These are phyloP conservation scores for Penicillium sp. DNA, from an alignment of 2,329 filamentous ascomycete species.

Conservation along the genomic window DNA sequence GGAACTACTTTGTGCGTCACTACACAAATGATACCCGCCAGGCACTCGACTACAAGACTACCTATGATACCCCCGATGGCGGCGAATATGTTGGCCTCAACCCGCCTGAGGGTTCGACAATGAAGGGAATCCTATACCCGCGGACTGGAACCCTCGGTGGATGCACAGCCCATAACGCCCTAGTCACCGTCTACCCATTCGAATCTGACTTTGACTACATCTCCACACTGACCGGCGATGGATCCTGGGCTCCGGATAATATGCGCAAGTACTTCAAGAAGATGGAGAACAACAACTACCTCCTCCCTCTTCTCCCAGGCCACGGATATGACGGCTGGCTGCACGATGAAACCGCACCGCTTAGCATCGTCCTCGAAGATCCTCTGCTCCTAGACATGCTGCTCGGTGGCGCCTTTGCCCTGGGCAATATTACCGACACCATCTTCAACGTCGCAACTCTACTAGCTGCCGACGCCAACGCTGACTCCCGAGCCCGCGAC, in stretches of 20 bases:
- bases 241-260: constrained; percentile 57
- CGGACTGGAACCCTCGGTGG: constrained; percentile 59
- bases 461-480: constrained; percentile 55
- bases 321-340: constrained; percentile 43
- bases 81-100: constrained; percentile 54
- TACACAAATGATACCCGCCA: constrained; percentile 32
- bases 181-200: constrained; percentile 60
- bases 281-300: constrained; percentile 57
- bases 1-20: constrained; percentile 40
- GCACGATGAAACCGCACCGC: constrained; percentile 29
- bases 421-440: constrained; percentile 48
- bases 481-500: constrained; percentile 49
- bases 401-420: constrained; percentile 52
- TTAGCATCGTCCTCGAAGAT: constrained; percentile 54
- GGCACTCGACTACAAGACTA: constrained; percentile 37
- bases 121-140: constrained; percentile 59
- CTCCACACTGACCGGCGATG: constrained; percentile 59
- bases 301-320: constrained; percentile 41
- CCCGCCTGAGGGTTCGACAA: constrained; percentile 53
- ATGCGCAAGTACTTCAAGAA: constrained; percentile 59
- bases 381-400: constrained; percentile 55
- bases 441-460: constrained; percentile 48
- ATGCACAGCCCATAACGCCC: constrained; percentile 62
- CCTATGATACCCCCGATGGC: constrained; percentile 48
- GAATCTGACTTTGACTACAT: constrained; percentile 62